These are phyloP conservation scores for Coelastrella sp. DNA, from an alignment of 139 green algal genomes.

Conservation along the genomic window DNA sequence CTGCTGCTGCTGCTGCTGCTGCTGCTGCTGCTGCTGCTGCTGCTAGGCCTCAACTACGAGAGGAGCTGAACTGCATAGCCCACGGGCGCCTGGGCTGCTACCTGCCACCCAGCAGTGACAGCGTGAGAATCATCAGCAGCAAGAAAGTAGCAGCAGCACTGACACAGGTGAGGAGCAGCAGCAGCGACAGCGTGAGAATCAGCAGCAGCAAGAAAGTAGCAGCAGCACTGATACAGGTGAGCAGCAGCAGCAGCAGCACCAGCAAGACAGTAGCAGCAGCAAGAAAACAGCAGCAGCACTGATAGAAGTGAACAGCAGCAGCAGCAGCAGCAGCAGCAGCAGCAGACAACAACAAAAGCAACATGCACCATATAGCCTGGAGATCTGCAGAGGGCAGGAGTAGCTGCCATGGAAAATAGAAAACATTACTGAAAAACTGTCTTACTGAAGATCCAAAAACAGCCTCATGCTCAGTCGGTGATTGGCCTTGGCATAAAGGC, in stretches of 20 bases:
- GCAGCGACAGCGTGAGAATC: background rate
- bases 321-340: background rate
- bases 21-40: background rate
- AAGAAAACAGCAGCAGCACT: background rate
- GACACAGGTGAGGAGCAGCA: background rate
- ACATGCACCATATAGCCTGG: background rate
- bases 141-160: background rate
- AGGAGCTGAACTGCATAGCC: conserved; percentile 49
- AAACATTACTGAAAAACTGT: too few relatives aligned
- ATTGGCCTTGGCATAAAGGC: too few relatives aligned
- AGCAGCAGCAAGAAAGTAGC: background rate
- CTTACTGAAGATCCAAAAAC: too few relatives aligned
- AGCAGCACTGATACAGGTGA: background rate
- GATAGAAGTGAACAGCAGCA: background rate
- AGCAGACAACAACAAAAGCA: background rate
- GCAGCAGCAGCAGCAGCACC: background rate
- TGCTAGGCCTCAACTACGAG: conserved; percentile 10
- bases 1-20: background rate
- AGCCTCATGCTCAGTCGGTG: too few relatives aligned
- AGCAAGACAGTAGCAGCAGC: too few relatives aligned
- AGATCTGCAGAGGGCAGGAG: too few relatives aligned
- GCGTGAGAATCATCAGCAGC: background rate
- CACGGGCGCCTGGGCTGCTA: conserved; percentile 29
- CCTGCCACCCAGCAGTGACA: background rate
- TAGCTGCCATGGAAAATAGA: too few relatives aligned